phyloP scores from a whole-genome alignment of 2,329 filamentous ascomycete genomes.

The Xylariaceae sp. region DNA sequence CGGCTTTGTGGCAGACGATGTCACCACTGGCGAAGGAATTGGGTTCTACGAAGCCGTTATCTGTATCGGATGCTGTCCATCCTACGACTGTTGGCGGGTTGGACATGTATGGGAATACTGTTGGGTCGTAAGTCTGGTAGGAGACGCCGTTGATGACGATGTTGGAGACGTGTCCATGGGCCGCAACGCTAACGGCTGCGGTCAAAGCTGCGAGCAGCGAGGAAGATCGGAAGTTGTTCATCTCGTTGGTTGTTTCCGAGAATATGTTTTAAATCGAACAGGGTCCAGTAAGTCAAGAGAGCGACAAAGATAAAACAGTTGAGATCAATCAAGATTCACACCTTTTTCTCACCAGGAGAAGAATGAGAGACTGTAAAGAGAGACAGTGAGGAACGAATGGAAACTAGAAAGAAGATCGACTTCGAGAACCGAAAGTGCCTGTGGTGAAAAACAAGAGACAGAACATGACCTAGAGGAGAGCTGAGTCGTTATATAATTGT shows the following conservation, averaged over 20 bases:
- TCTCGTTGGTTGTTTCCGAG: slow-evolving; percentile 27
- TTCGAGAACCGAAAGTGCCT: slow-evolving; percentile 32
- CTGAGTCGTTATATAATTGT: slow-evolving; percentile 33
- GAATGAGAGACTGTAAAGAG: slow-evolving; percentile 36
- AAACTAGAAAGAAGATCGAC: slow-evolving; percentile 32
- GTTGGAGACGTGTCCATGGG: slow-evolving; percentile 52
- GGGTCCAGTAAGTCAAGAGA: slow-evolving; percentile 1
- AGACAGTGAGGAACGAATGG: slow-evolving; percentile 29
- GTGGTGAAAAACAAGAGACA: slow-evolving; percentile 19
- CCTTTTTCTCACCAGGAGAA: slow-evolving; percentile 39
- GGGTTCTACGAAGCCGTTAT: slow-evolving; percentile 58
- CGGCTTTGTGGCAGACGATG: slow-evolving; percentile 57
- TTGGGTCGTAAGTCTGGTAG: slow-evolving; percentile 51
- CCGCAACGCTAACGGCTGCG: slow-evolving; percentile 39
- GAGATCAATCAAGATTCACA: slow-evolving; percentile 36
- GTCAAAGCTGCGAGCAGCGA: slow-evolving; percentile 33
- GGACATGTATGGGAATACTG: slow-evolving; percentile 45
- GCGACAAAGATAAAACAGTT: neutral
- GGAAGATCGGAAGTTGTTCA: slow-evolving; percentile 34
- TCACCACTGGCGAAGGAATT: slow-evolving; percentile 49
- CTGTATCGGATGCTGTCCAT: slow-evolving; percentile 51
- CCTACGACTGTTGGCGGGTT: slow-evolving; percentile 48
- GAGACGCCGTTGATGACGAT: slow-evolving; percentile 52
- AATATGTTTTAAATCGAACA: slow-evolving; percentile 18
- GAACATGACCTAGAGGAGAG: neutral